Base-by-base conservation (phyloP, 2,329 filamentous ascomycete species). In the Rugonectria rugulosa region DNA sequence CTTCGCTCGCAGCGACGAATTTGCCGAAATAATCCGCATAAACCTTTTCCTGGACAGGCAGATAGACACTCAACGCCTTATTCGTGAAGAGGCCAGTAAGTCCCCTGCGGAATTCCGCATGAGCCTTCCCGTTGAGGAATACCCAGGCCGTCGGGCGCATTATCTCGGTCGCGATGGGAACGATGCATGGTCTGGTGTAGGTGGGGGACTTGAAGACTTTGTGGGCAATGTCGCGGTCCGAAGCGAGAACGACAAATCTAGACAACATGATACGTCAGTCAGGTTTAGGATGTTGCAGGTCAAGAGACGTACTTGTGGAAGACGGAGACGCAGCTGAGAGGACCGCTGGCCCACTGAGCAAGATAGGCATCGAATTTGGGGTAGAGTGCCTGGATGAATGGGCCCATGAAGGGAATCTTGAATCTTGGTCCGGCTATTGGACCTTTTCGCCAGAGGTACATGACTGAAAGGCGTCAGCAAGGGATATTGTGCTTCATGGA, bases 201-300 rank as follows among this genome's bases (percentile, higher is more conserved):
- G 76, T 70, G 5, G 90, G 89, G 6, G 89, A 91, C 72, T 92
- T 93, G 82, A 93, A 90, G 61, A 92, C 88, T 70, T 92, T 93
- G 71, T 89, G 88, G 41, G 90, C 88, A 71, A 92, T 84, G 73
- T 93, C 90, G 65, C 89, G 86, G 46, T 88, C 88, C 8, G 89
- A 90, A 23, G 87, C 89, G 59, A 93, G 88, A 44, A 93, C 88
- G 57, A 93, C 89, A 72, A 93, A 93, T 68, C 88, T 90, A 5
- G 3, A 15, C 9, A 6, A 27, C 12, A 32, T 32, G 2, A n/a
- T 4, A 2, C 21, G 17, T 53, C 2, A 23, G 24, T 0, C 3
- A 3, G 5, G 2, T 2, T n/a, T n/a, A n/a, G n/a, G 2, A 12
- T 1, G 6, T 6, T 7, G 7, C 11, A n/a, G 3, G 2, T 15